Evolutionary conservation across 164 flowering plant species (phyloP).

Genomic region (Tetracentron sinense): DNA sequence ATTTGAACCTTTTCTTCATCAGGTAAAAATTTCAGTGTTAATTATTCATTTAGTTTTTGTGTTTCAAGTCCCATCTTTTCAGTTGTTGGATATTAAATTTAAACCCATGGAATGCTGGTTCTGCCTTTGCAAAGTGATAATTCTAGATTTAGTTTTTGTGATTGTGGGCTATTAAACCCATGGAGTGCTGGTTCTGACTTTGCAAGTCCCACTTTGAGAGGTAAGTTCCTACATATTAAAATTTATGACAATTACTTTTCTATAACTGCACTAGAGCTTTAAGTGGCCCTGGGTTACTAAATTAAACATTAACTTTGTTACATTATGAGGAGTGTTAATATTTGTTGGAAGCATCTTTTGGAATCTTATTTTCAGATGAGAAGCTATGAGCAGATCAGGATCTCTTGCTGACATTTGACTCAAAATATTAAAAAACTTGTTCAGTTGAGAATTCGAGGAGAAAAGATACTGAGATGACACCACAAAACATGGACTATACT

Average conservation of each 20-base stretch:
- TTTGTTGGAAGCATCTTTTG: background rate
- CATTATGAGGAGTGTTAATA: background rate
- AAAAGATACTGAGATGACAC: no score
- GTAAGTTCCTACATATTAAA: background rate
- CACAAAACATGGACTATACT: no score
- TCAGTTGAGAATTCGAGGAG: no score
- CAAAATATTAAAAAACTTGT: no score
- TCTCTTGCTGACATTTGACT: background rate
- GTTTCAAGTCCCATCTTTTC: slow-evolving; percentile 1
- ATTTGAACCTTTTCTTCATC: slow-evolving; percentile 93
- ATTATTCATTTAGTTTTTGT: slow-evolving; percentile 3
- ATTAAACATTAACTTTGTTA: background rate
- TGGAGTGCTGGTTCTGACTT: no score
- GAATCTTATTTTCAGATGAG: background rate
- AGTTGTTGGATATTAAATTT: background rate
- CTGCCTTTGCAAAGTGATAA: background rate
- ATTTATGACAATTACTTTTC: no score
- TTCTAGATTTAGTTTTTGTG: background rate
- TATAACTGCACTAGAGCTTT: background rate
- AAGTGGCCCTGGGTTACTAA: background rate
- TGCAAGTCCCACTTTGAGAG: background rate
- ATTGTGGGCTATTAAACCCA: no score
- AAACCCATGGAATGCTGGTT: background rate
- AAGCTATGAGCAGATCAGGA: background rate
- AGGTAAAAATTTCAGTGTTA: slow-evolving; percentile 39